Evolutionary conservation across 148 eudicot species (phyloP).

Genomic region (Silene uniflora): DNA sequence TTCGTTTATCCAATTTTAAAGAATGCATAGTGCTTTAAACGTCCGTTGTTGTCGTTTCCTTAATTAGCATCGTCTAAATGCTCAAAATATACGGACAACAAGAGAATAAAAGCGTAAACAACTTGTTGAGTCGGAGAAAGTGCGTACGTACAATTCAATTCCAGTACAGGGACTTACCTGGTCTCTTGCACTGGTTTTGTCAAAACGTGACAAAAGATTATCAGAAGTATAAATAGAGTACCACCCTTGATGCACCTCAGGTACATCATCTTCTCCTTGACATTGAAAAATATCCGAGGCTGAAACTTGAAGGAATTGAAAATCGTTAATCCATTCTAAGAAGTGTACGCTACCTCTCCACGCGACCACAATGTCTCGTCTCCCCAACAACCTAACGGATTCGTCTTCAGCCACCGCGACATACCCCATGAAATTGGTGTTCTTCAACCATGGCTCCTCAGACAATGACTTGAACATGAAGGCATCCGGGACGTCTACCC

Average conservation of each 20-base stretch:
- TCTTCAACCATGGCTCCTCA: constrained; percentile 40
- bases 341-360: constrained; percentile 61
- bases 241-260: constrained; percentile 44
- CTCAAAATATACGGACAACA: background rate
- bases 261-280: background rate
- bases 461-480: constrained; percentile 41
- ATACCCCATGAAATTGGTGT: constrained; percentile 66
- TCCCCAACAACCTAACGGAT: constrained; percentile 40
- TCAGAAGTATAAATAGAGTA: constrained; percentile 42
- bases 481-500: constrained; percentile 30
- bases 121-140: too few species aligned
- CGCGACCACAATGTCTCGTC: constrained; percentile 65
- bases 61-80: background rate
- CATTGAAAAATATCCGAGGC: constrained; percentile 33
- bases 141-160: background rate
- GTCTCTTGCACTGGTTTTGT: constrained; percentile 45
- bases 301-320: constrained; percentile 35
- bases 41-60: too few species aligned
- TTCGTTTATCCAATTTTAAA: too few species aligned
- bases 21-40: too few species aligned
- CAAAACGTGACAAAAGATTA: constrained; percentile 38
- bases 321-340: constrained; percentile 60
- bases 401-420: constrained; percentile 60
- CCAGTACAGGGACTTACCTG: constrained; percentile 30
- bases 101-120: too few species aligned